A percentile compares a stretch with the other conserved stretches of the same genome.
Conservation (phyloP, 495 filamentous ascomycete species). For the Penicillium parvum region DNA sequence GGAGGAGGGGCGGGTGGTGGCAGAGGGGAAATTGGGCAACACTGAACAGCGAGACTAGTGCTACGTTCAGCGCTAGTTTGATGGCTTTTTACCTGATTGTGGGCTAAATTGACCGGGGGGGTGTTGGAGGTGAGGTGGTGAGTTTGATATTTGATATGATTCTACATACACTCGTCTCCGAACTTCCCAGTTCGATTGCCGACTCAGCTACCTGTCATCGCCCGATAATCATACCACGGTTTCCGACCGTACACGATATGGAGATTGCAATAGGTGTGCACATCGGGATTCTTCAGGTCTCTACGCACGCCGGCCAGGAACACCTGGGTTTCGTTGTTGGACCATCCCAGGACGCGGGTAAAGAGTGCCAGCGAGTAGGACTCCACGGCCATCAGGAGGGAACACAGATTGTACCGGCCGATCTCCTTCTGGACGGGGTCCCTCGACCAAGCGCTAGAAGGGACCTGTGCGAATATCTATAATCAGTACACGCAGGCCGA, state of each 20-base stretch:
- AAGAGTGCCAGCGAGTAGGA: conserved; percentile 44
- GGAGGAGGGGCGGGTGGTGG: not conserved
- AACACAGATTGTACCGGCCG: conserved; percentile 37
- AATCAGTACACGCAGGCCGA: not conserved
- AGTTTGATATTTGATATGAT: not conserved
- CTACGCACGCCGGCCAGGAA: conserved; percentile 50
- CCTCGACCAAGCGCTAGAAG: conserved; percentile 40
- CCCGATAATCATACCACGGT: conserved; percentile 10
- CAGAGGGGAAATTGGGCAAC: not conserved
- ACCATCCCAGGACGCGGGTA: conserved; percentile 53
- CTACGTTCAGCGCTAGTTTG: too few species aligned
- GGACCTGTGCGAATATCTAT: conserved; percentile 21
- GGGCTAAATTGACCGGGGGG: too few species aligned
- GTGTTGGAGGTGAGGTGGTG: too few species aligned
- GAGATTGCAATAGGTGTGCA: conserved; percentile 44
- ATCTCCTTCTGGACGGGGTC: conserved; percentile 46
- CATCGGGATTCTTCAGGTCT: conserved; percentile 45
- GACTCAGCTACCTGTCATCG: conserved; percentile 8
- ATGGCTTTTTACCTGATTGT: too few species aligned
- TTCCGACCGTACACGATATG: conserved; percentile 34
- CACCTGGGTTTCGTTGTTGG: conserved; percentile 51
- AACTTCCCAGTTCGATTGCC: conserved; percentile 9
- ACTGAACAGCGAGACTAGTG: not conserved
- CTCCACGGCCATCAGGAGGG: conserved; percentile 39
- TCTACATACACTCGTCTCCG: conserved; percentile 2